These are phyloP conservation scores for Cadophora sp. DNA, from an alignment of 2,329 filamentous ascomycete genomes.

Conservation along the genomic window DNA sequence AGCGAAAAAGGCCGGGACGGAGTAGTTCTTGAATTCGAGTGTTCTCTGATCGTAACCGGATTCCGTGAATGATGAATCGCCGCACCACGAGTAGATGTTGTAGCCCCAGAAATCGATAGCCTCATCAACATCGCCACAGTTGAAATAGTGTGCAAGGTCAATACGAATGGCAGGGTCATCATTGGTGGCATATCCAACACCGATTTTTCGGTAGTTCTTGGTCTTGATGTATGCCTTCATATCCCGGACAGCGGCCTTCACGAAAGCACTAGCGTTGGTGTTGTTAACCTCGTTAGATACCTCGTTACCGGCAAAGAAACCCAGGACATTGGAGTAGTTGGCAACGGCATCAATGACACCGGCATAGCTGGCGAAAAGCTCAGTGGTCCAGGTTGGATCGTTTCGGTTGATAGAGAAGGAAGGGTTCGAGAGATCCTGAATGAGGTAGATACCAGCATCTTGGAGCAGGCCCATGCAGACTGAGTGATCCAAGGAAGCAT, in stretches of 20 bases:
- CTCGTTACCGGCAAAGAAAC: slow-evolving; percentile 99
- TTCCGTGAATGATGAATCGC: slow-evolving; percentile 74
- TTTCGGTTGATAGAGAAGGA: slow-evolving; percentile 84
- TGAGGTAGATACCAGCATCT: slow-evolving; percentile 90
- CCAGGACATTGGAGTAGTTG: slow-evolving; percentile 88
- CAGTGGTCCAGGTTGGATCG: slow-evolving; percentile 77
- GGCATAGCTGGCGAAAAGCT: slow-evolving; percentile 82
- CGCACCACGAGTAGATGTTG: slow-evolving; percentile 99
- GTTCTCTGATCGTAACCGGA: slow-evolving; percentile 87
- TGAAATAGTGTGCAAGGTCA: slow-evolving; percentile 90
- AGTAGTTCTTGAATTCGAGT: slow-evolving; percentile 86
- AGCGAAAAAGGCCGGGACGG: slow-evolving; percentile 95
- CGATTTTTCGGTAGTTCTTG: slow-evolving; percentile 78
- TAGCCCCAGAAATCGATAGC: slow-evolving; percentile 98
- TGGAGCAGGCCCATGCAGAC: slow-evolving; percentile 85
- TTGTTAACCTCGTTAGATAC: slow-evolving; percentile 90
- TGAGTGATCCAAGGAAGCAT: slow-evolving; percentile 79
- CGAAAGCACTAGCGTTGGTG: slow-evolving; percentile 88
- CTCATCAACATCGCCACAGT: slow-evolving; percentile 74
- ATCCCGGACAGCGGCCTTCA: slow-evolving; percentile 97
- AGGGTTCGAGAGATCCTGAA: slow-evolving; percentile 89
- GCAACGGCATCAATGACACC: slow-evolving; percentile 81
- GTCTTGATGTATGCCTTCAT: slow-evolving; percentile 91
- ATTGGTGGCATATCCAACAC: slow-evolving; percentile 95
- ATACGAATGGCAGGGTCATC: slow-evolving; percentile 85